phyloP scores from a whole-genome alignment of 352 stramenopile genomes.

The Globisporangium radiosum region DNA sequence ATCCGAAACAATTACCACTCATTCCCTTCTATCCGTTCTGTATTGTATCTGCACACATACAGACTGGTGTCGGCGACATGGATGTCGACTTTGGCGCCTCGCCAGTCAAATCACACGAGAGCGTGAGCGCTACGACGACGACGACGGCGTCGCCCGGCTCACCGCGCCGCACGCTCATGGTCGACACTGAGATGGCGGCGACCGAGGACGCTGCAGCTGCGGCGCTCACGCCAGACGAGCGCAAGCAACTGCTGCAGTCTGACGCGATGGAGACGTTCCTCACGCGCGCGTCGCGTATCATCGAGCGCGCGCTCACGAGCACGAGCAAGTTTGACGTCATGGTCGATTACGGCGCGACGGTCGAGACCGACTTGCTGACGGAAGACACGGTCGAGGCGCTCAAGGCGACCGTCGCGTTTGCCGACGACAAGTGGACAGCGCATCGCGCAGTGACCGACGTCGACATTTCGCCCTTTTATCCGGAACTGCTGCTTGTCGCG shows the following conservation, averaged over 20 bases:
- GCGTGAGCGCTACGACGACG: not conserved
- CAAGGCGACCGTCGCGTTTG: conserved; percentile 68
- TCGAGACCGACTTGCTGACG: conserved; percentile 46
- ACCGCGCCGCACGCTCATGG: conserved; percentile 33
- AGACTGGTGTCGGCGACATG: conserved; percentile 28
- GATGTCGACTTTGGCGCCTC: conserved; percentile 29
- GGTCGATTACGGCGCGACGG: conserved; percentile 74
- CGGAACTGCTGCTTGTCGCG: conserved; percentile 62
- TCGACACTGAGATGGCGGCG: conserved; percentile 40
- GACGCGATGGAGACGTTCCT: conserved; percentile 76
- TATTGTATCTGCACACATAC: not conserved
- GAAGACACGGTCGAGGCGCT: conserved; percentile 60
- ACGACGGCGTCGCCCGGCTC: conserved; percentile 24
- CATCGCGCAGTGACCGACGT: conserved; percentile 78
- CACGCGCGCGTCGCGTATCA: conserved; percentile 63
- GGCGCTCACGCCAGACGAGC: conserved; percentile 47
- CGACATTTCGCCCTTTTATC: conserved; percentile 79
- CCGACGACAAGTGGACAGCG: conserved; percentile 77
- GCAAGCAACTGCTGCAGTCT: conserved; percentile 60
- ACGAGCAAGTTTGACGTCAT: conserved; percentile 80
- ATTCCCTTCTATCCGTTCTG: too few species aligned
- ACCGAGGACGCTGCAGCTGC: conserved; percentile 14
- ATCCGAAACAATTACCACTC: too few species aligned
- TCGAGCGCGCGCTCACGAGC: conserved; percentile 75
- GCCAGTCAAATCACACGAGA: conserved; percentile 26